phyloP scores from a whole-genome alignment of 2,329 filamentous ascomycete species.

The Chrysoporthe cubensis region DNA sequence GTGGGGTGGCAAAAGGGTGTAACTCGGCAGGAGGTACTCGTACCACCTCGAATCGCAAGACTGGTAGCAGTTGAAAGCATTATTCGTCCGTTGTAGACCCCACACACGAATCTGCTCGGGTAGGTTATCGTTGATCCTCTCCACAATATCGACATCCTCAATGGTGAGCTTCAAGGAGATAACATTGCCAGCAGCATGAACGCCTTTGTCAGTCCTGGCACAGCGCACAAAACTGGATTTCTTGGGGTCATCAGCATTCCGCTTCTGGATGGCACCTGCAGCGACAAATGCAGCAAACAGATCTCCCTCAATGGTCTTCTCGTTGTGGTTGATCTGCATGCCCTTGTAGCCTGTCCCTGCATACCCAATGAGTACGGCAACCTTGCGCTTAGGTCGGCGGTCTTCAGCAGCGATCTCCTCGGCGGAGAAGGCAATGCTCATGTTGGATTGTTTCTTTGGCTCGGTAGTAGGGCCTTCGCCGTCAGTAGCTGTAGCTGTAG shows the following conservation, averaged over 20 bases:
- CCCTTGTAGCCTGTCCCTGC: constrained; percentile 96
- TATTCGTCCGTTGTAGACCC: constrained; percentile 89
- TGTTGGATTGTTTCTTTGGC: constrained; percentile 53
- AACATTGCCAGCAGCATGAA: constrained; percentile 94
- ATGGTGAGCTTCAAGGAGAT: constrained; percentile 95
- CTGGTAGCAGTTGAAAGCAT: constrained; percentile 92
- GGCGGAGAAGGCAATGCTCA: constrained; percentile 61
- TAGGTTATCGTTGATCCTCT: constrained; percentile 87
- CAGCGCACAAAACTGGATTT: constrained; percentile 94
- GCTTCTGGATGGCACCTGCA: constrained; percentile 92
- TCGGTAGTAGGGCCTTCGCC: constrained; percentile 20
- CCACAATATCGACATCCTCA: constrained; percentile 83
- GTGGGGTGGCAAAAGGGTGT: constrained; percentile 90
- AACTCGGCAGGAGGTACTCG: constrained; percentile 93
- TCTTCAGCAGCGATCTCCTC: constrained; percentile 89
- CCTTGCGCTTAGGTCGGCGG: constrained; percentile 91
- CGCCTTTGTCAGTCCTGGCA: constrained; percentile 95
- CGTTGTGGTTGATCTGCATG: constrained; percentile 83
- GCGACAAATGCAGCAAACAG: constrained; percentile 90
- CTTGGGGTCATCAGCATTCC: constrained; percentile 94
- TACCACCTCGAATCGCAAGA: constrained; percentile 95
- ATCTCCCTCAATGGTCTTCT: constrained; percentile 96
- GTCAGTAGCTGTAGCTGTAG: constrained; percentile 26
- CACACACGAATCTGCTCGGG: constrained; percentile 91
- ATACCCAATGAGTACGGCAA: constrained; percentile 93